Evolutionary conservation across 208 protist genomes (phyloP).

Genomic region (Entamoeba moshkovskii): DNA sequence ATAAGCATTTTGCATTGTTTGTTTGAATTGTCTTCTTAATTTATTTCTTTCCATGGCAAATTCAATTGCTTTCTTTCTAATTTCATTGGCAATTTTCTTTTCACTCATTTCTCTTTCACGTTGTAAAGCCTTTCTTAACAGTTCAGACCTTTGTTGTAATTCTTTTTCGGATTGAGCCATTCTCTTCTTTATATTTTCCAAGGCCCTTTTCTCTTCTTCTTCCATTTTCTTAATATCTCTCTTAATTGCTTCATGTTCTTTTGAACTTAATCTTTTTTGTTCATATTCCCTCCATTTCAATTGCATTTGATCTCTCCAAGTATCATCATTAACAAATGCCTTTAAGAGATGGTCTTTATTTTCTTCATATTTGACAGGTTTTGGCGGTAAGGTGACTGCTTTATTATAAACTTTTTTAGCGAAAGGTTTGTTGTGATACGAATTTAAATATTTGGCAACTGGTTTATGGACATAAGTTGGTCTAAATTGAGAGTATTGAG

Average conservation of each 20-base stretch:
- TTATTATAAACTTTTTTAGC: background rate
- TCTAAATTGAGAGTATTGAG: background rate
- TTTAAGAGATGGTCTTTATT: background rate
- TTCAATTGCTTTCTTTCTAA: background rate
- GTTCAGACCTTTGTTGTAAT: background rate
- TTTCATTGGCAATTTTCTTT: background rate
- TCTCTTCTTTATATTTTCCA: background rate
- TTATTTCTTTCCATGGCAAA: background rate
- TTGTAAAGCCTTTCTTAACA: background rate
- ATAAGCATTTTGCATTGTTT: background rate
- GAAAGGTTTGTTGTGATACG: background rate
- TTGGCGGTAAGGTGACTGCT: background rate
- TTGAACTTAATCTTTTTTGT: background rate
- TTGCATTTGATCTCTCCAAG: background rate
- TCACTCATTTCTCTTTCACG: background rate
- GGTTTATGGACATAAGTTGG: background rate
- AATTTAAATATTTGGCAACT: background rate
- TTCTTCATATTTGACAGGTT: background rate
- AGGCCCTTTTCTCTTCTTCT: background rate
- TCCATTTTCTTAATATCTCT: background rate
- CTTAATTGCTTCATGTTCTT: background rate
- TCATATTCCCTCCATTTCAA: background rate
- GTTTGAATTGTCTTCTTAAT: background rate
- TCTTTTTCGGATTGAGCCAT: background rate
- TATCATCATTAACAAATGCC: background rate